Evolutionary conservation across 345 rosid genomes (phyloP).

Genomic region (Lagerstroemia speciosa): DNA sequence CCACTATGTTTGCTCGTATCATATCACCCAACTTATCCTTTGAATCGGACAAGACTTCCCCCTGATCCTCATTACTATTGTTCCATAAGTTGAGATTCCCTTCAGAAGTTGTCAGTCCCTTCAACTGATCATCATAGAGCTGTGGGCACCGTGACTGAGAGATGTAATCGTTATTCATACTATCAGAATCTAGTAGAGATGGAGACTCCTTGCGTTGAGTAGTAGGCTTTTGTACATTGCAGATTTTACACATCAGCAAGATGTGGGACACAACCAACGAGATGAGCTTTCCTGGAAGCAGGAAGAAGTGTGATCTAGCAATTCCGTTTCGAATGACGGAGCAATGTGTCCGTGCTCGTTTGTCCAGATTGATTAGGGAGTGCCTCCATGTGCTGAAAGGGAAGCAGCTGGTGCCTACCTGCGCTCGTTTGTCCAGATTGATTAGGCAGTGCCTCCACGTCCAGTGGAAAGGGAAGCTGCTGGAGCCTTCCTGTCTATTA

Average conservation of each 20-base stretch:
- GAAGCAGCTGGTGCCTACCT: too few species aligned
- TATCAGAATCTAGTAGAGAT: constrained; percentile 31
- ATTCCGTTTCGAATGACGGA: constrained; percentile 50
- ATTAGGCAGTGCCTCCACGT: constrained; percentile 63
- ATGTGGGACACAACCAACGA: constrained; percentile 43
- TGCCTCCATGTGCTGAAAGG: too few species aligned
- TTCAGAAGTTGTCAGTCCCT: constrained; percentile 25
- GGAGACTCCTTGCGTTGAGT: constrained; percentile 10
- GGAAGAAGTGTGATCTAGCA: constrained; percentile 27
- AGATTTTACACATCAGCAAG: constrained; percentile 40
- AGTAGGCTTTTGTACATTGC: constrained; percentile 22
- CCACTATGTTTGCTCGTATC: constrained; percentile 28
- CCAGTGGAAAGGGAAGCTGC: constrained; percentile 28
- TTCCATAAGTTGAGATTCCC: constrained; percentile 5
- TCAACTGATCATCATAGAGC: constrained; percentile 18
- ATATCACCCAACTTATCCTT: constrained; percentile 19
- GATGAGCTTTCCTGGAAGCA: constrained; percentile 28
- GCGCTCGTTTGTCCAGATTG: too few species aligned
- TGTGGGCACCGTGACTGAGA: constrained; percentile 2
- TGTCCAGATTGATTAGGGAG: too few species aligned
- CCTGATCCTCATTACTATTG: background rate
- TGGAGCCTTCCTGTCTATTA: constrained; percentile 56
- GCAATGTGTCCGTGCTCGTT: constrained; percentile 42
- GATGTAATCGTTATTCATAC: constrained; percentile 12
- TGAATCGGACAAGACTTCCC: background rate